Percentiles rank a stretch among this genome's conserved stretches.
These are phyloP conservation scores for Oenanthe javanica DNA, from an alignment of 140 eudicot species.

Conservation along the genomic window DNA sequence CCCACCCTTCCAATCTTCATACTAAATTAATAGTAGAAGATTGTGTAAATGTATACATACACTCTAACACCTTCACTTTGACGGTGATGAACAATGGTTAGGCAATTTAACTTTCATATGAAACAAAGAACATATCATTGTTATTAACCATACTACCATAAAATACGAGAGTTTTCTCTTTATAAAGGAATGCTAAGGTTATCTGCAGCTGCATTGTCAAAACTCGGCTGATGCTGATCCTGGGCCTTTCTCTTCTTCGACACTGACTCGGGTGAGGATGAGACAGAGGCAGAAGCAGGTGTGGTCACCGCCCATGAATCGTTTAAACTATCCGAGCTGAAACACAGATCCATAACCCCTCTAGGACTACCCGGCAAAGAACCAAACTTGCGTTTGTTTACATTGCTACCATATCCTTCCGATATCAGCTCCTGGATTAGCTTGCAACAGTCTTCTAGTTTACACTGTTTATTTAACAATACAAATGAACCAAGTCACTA, in stretches of 20 bases:
- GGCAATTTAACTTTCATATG: constrained; percentile 47
- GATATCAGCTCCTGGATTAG: constrained; percentile 45
- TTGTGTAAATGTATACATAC: too few relatives aligned
- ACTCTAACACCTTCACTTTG: too few relatives aligned
- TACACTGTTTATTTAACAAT: constrained; percentile 33
- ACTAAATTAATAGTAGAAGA: too few relatives aligned
- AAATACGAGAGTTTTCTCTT: constrained; percentile 1
- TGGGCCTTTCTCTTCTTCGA: constrained; percentile 39
- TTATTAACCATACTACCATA: constrained; percentile 12
- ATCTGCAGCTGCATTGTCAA: constrained; percentile 1
- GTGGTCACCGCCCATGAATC: constrained; percentile 47
- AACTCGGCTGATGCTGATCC: constrained; percentile 15
- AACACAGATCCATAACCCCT: constrained; percentile 69
- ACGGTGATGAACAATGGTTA: too few relatives aligned
- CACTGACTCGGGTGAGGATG: constrained; percentile 51
- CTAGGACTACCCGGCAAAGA: constrained; percentile 74
- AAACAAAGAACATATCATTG: constrained; percentile 8
- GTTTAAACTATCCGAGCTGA: constrained; percentile 53
- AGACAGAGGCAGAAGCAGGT: constrained; percentile 29
- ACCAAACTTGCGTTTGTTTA: constrained; percentile 55
- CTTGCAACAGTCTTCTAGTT: constrained; percentile 52
- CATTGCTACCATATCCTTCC: constrained; percentile 27
- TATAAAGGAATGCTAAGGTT: neutral
- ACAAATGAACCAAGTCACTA: neutral
- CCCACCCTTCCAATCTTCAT: too few relatives aligned